Conservation (phyloP, 768 basidiomycete genomes). For the Russula sp. region DNA sequence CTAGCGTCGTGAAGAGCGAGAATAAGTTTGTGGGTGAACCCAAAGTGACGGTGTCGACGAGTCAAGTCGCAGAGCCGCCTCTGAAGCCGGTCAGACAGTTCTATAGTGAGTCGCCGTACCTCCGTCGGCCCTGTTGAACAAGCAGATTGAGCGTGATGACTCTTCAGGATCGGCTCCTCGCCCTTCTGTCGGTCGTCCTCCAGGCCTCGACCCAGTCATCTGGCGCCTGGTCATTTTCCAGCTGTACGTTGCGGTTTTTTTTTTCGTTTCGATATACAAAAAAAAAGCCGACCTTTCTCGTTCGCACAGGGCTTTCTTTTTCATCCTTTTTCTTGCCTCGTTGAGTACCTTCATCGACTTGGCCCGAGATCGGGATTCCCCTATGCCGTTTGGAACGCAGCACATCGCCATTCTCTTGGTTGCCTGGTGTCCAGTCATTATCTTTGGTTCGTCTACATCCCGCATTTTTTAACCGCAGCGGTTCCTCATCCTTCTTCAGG, state of each 20-base stretch:
- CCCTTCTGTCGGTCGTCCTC: constrained; percentile 7
- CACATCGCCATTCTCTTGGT: constrained; percentile 54
- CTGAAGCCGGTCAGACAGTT: constrained; percentile 8
- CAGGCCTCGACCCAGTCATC: constrained; percentile 38
- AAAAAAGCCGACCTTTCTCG: constrained; percentile 9
- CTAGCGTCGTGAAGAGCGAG: constrained; percentile 12
- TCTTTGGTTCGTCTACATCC: constrained; percentile 42
- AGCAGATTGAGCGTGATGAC: background rate
- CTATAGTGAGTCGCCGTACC: constrained; percentile 8
- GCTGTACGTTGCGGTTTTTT: constrained; percentile 34
- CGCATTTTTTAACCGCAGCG: background rate
- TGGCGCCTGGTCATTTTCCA: constrained; percentile 54
- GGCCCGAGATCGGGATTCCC: constrained; percentile 31
- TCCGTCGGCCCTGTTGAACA: background rate
- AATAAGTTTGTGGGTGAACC: background rate
- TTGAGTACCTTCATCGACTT: constrained; percentile 51
- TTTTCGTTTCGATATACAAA: background rate
- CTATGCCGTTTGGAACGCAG: constrained; percentile 57
- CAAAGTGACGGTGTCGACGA: background rate
- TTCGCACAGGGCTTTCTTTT: constrained; percentile 38
- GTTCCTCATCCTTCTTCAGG: constrained; percentile 1
- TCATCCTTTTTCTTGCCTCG: constrained; percentile 43
- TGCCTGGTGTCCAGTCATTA: constrained; percentile 53
- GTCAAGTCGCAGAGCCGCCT: background rate
- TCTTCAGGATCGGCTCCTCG: constrained; percentile 17